Evolutionary conservation across 305 asterid genomes (phyloP).

Genomic region (Fraxinus greggii): DNA sequence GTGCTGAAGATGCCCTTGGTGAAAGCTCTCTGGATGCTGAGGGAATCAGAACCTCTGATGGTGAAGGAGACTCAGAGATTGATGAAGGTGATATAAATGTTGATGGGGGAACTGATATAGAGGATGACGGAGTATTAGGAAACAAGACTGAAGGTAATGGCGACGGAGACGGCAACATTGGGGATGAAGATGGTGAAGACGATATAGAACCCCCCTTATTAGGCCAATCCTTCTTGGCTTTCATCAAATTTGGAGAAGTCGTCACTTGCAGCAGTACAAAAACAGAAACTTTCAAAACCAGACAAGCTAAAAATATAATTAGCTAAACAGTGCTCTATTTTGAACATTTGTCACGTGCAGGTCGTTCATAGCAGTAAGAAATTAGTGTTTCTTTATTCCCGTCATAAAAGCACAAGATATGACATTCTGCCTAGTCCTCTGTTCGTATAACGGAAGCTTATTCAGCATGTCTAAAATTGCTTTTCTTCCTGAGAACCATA

Average conservation of each 20-base stretch:
- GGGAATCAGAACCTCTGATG: slow-evolving; percentile 8
- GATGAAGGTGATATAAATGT: slow-evolving; percentile 21
- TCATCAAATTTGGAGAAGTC: slow-evolving; percentile 2
- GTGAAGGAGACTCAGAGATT: slow-evolving; percentile 28
- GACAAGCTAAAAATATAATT: background rate
- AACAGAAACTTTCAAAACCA: background rate
- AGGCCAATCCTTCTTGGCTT: slow-evolving; percentile 11
- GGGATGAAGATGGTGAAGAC: background rate
- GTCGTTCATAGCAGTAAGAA: background rate
- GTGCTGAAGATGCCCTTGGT: slow-evolving; percentile 27
- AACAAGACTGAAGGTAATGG: slow-evolving; percentile 17
- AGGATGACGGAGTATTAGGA: slow-evolving; percentile 26
- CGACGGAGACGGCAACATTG: slow-evolving; percentile 13
- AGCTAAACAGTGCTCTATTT: background rate
- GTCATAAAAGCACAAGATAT: background rate
- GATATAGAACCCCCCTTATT: background rate
- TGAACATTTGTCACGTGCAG: background rate
- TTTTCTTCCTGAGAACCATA: background rate
- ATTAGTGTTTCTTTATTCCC: background rate
- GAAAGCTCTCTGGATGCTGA: slow-evolving; percentile 24
- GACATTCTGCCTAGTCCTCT: background rate
- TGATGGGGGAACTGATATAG: slow-evolving; percentile 30
- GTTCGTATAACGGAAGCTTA: background rate
- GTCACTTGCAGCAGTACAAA: slow-evolving; percentile 28
- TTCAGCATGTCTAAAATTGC: background rate